These are phyloP conservation scores for Diaporthe nobilis DNA, from an alignment of 2,329 filamentous ascomycete genomes.

Conservation along the genomic window DNA sequence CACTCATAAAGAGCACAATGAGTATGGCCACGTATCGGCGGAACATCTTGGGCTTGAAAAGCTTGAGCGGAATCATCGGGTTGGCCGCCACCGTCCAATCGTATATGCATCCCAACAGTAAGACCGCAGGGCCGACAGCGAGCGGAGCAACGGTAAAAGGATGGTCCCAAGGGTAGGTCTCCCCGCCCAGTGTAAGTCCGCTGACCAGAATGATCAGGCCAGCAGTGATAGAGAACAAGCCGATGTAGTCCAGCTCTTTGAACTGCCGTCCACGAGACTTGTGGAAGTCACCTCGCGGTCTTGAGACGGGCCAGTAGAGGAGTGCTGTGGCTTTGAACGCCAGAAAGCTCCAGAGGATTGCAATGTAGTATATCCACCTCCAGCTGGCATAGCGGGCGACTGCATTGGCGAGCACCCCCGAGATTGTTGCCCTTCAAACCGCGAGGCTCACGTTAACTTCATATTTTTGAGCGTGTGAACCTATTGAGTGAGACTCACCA, in stretches of 20 bases:
- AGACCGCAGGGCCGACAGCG: background rate
- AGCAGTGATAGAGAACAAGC: constrained; percentile 20
- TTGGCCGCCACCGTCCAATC: constrained; percentile 32
- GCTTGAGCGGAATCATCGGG: constrained; percentile 30
- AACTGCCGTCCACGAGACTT: constrained; percentile 30
- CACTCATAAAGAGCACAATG: constrained; percentile 25
- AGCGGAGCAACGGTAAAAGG: constrained; percentile 9
- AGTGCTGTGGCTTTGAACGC: constrained; percentile 33
- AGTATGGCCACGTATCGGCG: constrained; percentile 31
- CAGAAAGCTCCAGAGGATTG: constrained; percentile 29
- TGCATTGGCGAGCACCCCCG: background rate
- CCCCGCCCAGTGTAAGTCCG: constrained; percentile 26
- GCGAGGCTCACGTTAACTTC: background rate
- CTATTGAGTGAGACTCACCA: background rate
- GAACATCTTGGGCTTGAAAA: constrained; percentile 32
- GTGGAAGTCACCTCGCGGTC: constrained; percentile 32
- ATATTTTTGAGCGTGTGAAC: rapidly evolving
- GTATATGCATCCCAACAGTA: constrained; percentile 17
- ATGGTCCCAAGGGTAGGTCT: constrained; percentile 24
- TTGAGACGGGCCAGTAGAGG: constrained; percentile 33
- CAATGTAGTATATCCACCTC: constrained; percentile 37
- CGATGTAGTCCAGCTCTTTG: constrained; percentile 35
- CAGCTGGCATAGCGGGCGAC: constrained; percentile 32
- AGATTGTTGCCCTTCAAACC: background rate
- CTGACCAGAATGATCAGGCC: constrained; percentile 19